Conservation (phyloP, 2,329 filamentous ascomycete genomes). For the Pseudohalonectria lignicola region DNA sequence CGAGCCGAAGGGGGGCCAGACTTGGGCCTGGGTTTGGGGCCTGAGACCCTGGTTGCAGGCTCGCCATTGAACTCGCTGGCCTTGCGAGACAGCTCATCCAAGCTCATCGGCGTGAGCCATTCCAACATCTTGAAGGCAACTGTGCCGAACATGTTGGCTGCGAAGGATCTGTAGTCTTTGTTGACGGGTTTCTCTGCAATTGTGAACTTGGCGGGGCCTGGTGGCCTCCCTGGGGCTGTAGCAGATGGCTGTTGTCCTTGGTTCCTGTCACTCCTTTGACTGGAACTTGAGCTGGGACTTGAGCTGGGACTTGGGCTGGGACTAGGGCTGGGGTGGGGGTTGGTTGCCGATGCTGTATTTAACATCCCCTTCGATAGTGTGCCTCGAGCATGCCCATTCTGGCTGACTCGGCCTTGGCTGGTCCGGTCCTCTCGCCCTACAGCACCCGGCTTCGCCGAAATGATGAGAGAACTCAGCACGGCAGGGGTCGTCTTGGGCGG, state of each 20-base stretch:
- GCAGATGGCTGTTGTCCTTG: too few relatives aligned
- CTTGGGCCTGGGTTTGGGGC: too few relatives aligned
- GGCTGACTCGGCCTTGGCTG: too few relatives aligned
- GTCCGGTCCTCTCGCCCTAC: too few relatives aligned
- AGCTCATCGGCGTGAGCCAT: conserved; percentile 52
- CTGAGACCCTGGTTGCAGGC: too few relatives aligned
- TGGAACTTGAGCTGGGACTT: background rate
- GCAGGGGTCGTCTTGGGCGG: conserved; percentile 30
- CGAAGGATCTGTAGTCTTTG: conserved; percentile 49
- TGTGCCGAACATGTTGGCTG: conserved; percentile 53
- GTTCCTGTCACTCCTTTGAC: conserved; percentile 1
- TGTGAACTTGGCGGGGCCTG: conserved; percentile 16
- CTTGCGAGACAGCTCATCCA: conserved; percentile 35
- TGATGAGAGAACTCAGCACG: conserved; percentile 34
- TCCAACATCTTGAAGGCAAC: conserved; percentile 60
- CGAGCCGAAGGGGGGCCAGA: too few relatives aligned
- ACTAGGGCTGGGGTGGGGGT: conserved; percentile 2
- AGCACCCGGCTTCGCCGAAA: conserved; percentile 22
- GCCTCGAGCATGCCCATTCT: conserved; percentile 3
- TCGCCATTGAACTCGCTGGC: conserved; percentile 17
- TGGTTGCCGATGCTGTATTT: background rate
- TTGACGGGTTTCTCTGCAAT: conserved; percentile 34
- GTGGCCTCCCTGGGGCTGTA: conserved; percentile 3
- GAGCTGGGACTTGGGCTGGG: background rate
- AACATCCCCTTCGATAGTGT: conserved; percentile 1